Evolutionary conservation across 495 filamentous ascomycete genomes (phyloP).

Genomic region (Sordaria brevicollis): DNA sequence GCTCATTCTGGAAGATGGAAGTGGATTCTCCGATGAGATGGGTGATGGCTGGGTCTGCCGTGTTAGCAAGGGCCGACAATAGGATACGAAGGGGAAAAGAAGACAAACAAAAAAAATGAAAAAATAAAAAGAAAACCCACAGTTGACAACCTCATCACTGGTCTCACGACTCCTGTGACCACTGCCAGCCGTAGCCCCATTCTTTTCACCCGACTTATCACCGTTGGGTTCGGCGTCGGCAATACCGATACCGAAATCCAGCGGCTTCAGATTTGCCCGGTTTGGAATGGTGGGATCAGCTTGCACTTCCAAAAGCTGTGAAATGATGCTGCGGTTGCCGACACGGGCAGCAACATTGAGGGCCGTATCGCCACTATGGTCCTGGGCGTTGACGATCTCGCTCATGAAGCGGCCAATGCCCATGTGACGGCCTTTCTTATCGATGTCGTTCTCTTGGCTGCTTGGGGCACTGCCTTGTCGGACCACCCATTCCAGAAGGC

Average conservation of each 20-base stretch:
- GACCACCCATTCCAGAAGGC: constrained; percentile 85
- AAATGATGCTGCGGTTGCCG: constrained; percentile 81
- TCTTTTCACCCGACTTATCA: constrained; percentile 19
- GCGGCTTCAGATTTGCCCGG: constrained; percentile 70
- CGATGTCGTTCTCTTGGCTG: constrained; percentile 38
- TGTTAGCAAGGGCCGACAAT: constrained; percentile 20
- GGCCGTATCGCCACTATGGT: constrained; percentile 88
- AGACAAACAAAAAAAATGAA: neutral
- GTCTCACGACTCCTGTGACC: constrained; percentile 42
- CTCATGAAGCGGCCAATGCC: constrained; percentile 83
- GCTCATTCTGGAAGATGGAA: constrained; percentile 60
- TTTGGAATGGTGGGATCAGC: constrained; percentile 86
- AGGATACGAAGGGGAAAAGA: constrained; percentile 5
- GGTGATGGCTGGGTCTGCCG: constrained; percentile 48
- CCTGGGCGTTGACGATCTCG: constrained; percentile 88
- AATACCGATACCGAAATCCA: constrained; percentile 84
- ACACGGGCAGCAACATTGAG: constrained; percentile 87
- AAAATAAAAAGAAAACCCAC: constrained; percentile 35
- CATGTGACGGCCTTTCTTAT: constrained; percentile 47
- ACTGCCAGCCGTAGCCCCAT: constrained; percentile 19
- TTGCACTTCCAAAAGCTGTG: constrained; percentile 84
- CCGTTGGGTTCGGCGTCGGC: constrained; percentile 36
- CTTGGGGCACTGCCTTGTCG: constrained; percentile 60
- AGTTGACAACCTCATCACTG: constrained; percentile 59
- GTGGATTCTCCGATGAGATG: constrained; percentile 66